These are phyloP conservation scores for Chlorella variabilis DNA, from an alignment of 163 green algal genomes.

Conservation along the genomic window DNA sequence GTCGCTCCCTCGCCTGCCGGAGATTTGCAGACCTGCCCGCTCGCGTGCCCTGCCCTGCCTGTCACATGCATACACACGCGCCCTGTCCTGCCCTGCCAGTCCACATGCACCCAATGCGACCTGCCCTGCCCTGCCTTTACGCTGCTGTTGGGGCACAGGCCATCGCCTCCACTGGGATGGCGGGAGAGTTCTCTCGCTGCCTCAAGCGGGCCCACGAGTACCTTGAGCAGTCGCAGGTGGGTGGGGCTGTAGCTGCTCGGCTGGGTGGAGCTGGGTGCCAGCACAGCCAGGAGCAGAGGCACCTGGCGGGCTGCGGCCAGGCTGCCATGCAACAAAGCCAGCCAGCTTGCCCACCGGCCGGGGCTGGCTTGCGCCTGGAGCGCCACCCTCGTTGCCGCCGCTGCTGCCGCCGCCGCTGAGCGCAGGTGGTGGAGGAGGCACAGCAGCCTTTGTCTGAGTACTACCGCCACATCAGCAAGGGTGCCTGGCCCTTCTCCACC, in stretches of 20 bases:
- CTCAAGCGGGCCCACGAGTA: constrained; percentile 81
- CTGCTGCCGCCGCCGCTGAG: background rate
- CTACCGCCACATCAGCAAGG: constrained; percentile 97
- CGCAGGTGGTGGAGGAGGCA: constrained; percentile 83
- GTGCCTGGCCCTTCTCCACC: constrained; percentile 97
- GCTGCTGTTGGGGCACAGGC: constrained; percentile 55
- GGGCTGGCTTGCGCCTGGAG: too few relatives aligned
- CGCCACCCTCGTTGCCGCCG: too few relatives aligned
- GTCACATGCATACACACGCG: too few relatives aligned
- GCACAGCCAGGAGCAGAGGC: too few relatives aligned
- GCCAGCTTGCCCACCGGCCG: too few relatives aligned
- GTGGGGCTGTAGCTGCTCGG: background rate
- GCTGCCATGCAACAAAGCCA: too few relatives aligned
- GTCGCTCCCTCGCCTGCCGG: too few relatives aligned
- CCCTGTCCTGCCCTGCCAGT: too few relatives aligned
- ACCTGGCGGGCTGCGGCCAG: too few relatives aligned
- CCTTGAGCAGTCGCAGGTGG: constrained; percentile 85
- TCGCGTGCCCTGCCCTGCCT: too few relatives aligned
- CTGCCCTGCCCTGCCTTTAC: too few relatives aligned
- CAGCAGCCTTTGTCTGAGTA: constrained; percentile 72
- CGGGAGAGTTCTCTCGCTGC: constrained; percentile 61
- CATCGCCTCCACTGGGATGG: constrained; percentile 73
- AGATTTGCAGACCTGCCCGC: background rate
- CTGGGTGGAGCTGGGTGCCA: background rate
- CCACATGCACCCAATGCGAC: too few relatives aligned